Percentiles rank a stretch among this genome's conserved stretches.
phyloP scores from a whole-genome alignment of 2,329 filamentous ascomycete genomes.

The Pseudovirgaria hyperparasitica region DNA sequence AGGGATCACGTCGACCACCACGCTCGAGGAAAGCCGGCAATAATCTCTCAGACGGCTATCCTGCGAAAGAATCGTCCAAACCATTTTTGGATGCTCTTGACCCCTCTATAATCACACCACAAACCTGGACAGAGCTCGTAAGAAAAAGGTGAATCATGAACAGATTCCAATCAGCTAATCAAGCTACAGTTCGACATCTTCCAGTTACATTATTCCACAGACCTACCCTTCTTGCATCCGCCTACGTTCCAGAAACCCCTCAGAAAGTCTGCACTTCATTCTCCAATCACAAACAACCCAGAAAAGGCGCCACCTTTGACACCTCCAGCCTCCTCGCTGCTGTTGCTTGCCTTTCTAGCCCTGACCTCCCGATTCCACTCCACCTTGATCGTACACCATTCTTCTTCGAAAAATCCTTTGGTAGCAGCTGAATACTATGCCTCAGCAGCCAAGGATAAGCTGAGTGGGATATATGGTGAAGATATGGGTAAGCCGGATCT shows the following conservation, averaged over 20 bases:
- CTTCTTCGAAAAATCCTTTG: constrained; percentile 42
- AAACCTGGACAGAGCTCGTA: constrained; percentile 53
- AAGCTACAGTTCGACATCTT: constrained; percentile 47
- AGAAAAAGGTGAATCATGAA: constrained; percentile 6
- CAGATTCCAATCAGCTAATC: constrained; percentile 4
- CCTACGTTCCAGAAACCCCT: constrained; percentile 45
- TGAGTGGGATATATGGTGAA: constrained; percentile 37
- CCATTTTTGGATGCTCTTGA: constrained; percentile 46
- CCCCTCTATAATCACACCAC: constrained; percentile 46
- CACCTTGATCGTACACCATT: constrained; percentile 41
- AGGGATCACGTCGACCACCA: too few species aligned
- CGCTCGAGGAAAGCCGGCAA: constrained; percentile 26
- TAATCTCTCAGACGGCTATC: constrained; percentile 21
- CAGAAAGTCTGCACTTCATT: constrained; percentile 14
- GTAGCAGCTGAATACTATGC: constrained; percentile 54
- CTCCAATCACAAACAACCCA: constrained; percentile 34
- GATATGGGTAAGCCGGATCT: constrained; percentile 40
- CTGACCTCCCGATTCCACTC: constrained; percentile 57
- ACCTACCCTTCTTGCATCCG: constrained; percentile 59
- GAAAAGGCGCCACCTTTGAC: constrained; percentile 4
- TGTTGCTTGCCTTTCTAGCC: constrained; percentile 54
- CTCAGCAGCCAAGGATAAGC: constrained; percentile 39
- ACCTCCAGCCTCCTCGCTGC: constrained; percentile 40
- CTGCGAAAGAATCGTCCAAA: constrained; percentile 30
- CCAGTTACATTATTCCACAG: constrained; percentile 57